Conservation (phyloP, 108 stramenopile genomes). For the Nitzschia inconspicua region DNA sequence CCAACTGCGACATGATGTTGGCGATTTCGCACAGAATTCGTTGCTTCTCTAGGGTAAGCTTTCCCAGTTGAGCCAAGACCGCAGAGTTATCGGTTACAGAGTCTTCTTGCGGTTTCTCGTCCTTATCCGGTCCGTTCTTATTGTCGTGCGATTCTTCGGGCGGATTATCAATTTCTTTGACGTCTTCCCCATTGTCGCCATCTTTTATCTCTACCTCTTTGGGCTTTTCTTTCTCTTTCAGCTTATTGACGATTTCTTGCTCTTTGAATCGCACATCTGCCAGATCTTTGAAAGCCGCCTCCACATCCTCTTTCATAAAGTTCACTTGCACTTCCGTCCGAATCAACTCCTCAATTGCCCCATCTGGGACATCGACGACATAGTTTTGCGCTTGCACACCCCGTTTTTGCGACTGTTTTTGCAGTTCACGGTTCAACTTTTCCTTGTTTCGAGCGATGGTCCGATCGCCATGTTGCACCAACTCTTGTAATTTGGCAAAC, state of each 20-base stretch:
- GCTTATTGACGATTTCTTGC: slow-evolving; percentile 9
- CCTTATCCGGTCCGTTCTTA: slow-evolving; percentile 1
- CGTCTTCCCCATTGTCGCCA: slow-evolving; percentile 12
- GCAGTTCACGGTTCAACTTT: slow-evolving; percentile 71
- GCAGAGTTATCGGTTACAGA: slow-evolving; percentile 8
- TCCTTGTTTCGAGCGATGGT: slow-evolving; percentile 75
- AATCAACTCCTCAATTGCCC: slow-evolving; percentile 56
- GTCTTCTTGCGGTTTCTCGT: neutral
- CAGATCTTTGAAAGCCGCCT: slow-evolving; percentile 13
- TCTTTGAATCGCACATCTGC: slow-evolving; percentile 38
- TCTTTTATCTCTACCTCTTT: slow-evolving; percentile 10
- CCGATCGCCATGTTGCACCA: slow-evolving; percentile 77
- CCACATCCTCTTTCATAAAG: slow-evolving; percentile 39
- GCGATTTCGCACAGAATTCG: slow-evolving; percentile 45
- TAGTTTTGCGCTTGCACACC: slow-evolving; percentile 51
- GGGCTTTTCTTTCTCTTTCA: slow-evolving; percentile 15
- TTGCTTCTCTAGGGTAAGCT: slow-evolving; percentile 51
- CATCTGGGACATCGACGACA: slow-evolving; percentile 45
- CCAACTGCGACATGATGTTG: slow-evolving; percentile 42
- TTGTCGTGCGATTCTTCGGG: slow-evolving; percentile 14
- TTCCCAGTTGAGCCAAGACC: slow-evolving; percentile 26
- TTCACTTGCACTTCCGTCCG: slow-evolving; percentile 51
- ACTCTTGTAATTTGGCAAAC: slow-evolving; percentile 65
- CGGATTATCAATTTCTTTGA: slow-evolving; percentile 23
- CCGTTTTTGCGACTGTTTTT: slow-evolving; percentile 47